A percentile compares a stretch with the other conserved stretches of the same genome.
Conservation (phyloP, 805 yeast genomes). For the Cyberlindnera xylosilytica region DNA sequence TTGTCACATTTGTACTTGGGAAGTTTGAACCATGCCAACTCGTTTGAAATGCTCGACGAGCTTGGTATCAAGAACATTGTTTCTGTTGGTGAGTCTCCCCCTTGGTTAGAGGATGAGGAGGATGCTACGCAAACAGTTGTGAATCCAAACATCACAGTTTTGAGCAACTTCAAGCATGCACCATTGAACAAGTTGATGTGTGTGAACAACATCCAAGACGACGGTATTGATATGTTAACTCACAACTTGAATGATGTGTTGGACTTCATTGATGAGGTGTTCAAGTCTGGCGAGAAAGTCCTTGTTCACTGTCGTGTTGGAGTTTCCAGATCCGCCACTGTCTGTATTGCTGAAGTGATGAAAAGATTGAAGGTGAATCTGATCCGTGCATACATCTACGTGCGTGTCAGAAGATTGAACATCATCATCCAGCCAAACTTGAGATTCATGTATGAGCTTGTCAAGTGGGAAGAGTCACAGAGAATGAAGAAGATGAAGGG, state of each 20-base stretch:
- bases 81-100: slow-evolving; percentile 78
- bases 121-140: slow-evolving; percentile 15
- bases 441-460: slow-evolving; percentile 85
- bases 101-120: slow-evolving; percentile 48
- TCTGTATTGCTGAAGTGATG: slow-evolving; percentile 95
- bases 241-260: slow-evolving; percentile 61
- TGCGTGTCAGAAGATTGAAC: slow-evolving; percentile 85
- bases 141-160: slow-evolving; percentile 20
- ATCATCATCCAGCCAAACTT: slow-evolving; percentile 93
- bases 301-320: slow-evolving; percentile 95
- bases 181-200: slow-evolving; percentile 40
- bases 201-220: slow-evolving; percentile 78
- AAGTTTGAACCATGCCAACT: slow-evolving; percentile 76
- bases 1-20: slow-evolving; percentile 85
- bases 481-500: slow-evolving; percentile 6
- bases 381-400: slow-evolving; percentile 80
- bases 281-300: slow-evolving; percentile 43
- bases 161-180: slow-evolving; percentile 14
- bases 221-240: slow-evolving; percentile 80
- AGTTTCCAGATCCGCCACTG: slow-evolving; percentile 91
- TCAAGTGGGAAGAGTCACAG: slow-evolving; percentile 54
- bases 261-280: slow-evolving; percentile 58
- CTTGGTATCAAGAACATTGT: slow-evolving; percentile 73
- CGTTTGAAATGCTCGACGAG: slow-evolving; percentile 55
- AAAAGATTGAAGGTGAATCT: slow-evolving; percentile 61